Percentiles rank a stretch among this genome's conserved stretches.
phyloP scores from a whole-genome alignment of 768 basidiomycete genomes.

The Leucocoprinus birnbaumii region DNA sequence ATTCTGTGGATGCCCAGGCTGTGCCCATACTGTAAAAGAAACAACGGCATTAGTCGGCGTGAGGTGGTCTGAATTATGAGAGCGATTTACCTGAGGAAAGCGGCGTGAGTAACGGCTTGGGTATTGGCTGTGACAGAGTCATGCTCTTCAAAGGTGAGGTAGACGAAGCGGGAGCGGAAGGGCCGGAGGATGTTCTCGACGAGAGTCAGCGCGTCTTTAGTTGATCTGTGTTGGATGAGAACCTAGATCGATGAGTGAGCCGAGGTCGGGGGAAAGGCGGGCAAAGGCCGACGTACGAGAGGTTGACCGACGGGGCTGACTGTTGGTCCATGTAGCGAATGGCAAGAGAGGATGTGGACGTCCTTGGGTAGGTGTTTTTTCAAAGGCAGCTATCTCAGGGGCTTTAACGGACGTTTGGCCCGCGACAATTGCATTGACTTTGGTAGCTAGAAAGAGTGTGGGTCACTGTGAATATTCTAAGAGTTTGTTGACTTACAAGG shows the following conservation, averaged over 20 bases:
- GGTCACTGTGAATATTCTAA: background rate
- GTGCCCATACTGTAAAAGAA: slow-evolving; percentile 83
- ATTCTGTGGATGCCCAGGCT: slow-evolving; percentile 76
- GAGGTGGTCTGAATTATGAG: background rate
- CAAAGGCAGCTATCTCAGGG: slow-evolving; percentile 88
- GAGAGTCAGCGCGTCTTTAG: slow-evolving; percentile 64
- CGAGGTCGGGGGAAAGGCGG: background rate
- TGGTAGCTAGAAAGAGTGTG: slow-evolving; percentile 62
- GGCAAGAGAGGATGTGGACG: slow-evolving; percentile 86
- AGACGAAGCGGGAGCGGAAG: slow-evolving; percentile 83
- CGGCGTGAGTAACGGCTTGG: slow-evolving; percentile 97
- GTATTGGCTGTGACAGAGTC: slow-evolving; percentile 97
- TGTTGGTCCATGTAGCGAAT: slow-evolving; percentile 91
- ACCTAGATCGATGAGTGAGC: slow-evolving; percentile 46
- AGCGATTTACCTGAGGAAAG: slow-evolving; percentile 77
- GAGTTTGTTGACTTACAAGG: slow-evolving; percentile 64
- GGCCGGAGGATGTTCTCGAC: slow-evolving; percentile 83
- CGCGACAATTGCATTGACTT: slow-evolving; percentile 86
- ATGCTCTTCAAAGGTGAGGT: slow-evolving; percentile 95
- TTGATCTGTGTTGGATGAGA: slow-evolving; percentile 82
- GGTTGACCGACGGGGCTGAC: slow-evolving; percentile 90
- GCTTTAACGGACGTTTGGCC: slow-evolving; percentile 98
- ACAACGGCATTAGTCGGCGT: background rate
- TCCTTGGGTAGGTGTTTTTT: slow-evolving; percentile 83
- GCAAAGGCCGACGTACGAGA: slow-evolving; percentile 53